Evolutionary conservation across 176 grass and related monocot species (phyloP).

Genomic region (Zea mays): DNA sequence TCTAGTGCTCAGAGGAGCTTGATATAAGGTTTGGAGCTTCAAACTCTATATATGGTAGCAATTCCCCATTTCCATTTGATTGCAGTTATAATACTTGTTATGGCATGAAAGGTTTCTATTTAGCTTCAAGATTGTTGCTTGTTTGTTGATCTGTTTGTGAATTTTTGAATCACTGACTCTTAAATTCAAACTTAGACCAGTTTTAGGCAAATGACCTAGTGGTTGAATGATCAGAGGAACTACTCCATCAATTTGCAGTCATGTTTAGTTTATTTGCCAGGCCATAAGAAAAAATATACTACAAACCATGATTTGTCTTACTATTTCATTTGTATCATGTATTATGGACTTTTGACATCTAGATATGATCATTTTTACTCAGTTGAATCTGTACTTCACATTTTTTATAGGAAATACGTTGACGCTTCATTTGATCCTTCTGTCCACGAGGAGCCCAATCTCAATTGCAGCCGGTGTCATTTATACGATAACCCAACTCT

Average conservation of each 20-base stretch:
- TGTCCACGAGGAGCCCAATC: conserved; percentile 80
- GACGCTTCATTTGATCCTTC: conserved; percentile 18
- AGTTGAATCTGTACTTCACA: neutral
- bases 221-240: neutral
- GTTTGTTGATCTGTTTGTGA: neutral
- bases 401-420: conserved; percentile 7
- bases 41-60: neutral
- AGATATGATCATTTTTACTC: conserved; percentile 1
- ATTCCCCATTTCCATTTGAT: conserved; percentile 11
- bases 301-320: neutral
- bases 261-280: neutral
- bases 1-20: conserved; percentile 69
- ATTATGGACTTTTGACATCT: neutral
- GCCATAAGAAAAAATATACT: neutral
- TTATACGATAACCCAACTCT: conserved; percentile 94
- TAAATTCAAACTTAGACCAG: neutral
- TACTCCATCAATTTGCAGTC: neutral
- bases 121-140: conserved; percentile 2
- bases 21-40: conserved; percentile 71
- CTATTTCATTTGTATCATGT: neutral
- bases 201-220: conserved; percentile 3
- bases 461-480: conserved; percentile 91
- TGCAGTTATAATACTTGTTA: neutral
- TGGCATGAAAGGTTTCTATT: conserved; percentile 9
- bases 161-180: neutral